Evolutionary conservation across 306 rosid genomes (phyloP), one percentile per base, ranked within the genome.

Genomic region (Macrotyloma uniflorum): DNA sequence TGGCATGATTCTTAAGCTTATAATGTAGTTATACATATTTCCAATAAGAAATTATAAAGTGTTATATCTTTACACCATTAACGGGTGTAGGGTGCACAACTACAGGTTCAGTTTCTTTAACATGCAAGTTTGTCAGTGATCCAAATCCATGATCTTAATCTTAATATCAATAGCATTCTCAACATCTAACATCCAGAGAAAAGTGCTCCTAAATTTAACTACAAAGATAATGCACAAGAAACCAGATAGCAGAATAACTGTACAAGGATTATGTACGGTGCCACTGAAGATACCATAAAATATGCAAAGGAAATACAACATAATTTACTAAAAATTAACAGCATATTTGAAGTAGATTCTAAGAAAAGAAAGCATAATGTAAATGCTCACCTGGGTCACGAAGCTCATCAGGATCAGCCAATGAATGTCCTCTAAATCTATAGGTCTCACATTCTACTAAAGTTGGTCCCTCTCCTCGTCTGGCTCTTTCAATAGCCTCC

Each of bases 361-460:
- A 46, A 70, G 75, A 62, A 22, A 47, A 38, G 59, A 70, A 80
- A 55, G 54, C 43, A 47, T 75, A 57, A 77, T 16, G 71, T 22
- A 77, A 75, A 47, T 20, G 78, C 94, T 86, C 54, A 93, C 96
- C 92, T 36, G 94, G 93, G 86, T 90, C 93, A 87, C 97, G 97
- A 70, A 93, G 97, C 86, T 93, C 97, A 71, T 93, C 97, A 2
- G 97, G 97, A 82, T 93, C 97, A 70, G 97, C 97, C 90, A 93
- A 84, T 30, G 97, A 93, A 71, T 93, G 97, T 80, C 97, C 97
- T 79, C 97, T 89, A 62, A 93, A 90, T 84, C 97, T 86, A 72
- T 90, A 92, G 67, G 97, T 92, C 79, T 92, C 97, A 40, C 97
- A 92, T 83, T 92, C 96, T 67, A 93, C 93, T 79, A 93, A 84